These are phyloP conservation scores for Kodamaea kaohsiungensis DNA, from an alignment of 805 yeast species.

Conservation along the genomic window DNA sequence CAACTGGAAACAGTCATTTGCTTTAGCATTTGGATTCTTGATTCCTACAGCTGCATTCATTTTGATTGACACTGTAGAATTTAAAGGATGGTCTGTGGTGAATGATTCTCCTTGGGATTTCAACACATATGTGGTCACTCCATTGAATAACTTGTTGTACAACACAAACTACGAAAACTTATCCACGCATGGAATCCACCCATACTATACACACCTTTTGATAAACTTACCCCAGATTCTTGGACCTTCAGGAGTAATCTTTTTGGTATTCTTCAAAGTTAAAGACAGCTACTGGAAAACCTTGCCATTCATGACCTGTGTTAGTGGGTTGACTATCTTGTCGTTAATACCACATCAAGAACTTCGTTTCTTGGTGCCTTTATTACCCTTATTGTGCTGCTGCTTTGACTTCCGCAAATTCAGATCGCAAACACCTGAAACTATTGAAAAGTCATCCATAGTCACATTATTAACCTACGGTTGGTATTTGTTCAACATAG, in stretches of 20 bases:
- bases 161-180: conserved; percentile 62
- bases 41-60: conserved; percentile 41
- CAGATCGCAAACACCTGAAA: neutral
- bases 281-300: conserved; percentile 43
- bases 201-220: conserved; percentile 69
- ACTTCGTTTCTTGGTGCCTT: conserved; percentile 79
- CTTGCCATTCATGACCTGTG: conserved; percentile 57
- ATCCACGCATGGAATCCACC: conserved; percentile 80
- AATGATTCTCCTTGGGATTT: neutral
- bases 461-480: conserved; percentile 27
- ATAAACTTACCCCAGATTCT: conserved; percentile 76
- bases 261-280: conserved; percentile 37
- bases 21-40: conserved; percentile 28
- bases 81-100: conserved; percentile 14
- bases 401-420: conserved; percentile 49
- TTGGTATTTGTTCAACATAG: conserved; percentile 68
- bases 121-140: conserved; percentile 55
- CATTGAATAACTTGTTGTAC: conserved; percentile 74
- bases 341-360: conserved; percentile 92
- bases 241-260: conserved; percentile 68
- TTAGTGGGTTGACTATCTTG: conserved; percentile 61
- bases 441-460: conserved; percentile 7
- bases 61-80: conserved; percentile 55
- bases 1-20: conserved; percentile 35
- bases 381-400: conserved; percentile 67